A percentile compares a stretch with the other conserved stretches of the same genome.
Evolutionary conservation across 1,284 basidiomycete genomes (phyloP).

Genomic region (Ganoderma lucidum): DNA sequence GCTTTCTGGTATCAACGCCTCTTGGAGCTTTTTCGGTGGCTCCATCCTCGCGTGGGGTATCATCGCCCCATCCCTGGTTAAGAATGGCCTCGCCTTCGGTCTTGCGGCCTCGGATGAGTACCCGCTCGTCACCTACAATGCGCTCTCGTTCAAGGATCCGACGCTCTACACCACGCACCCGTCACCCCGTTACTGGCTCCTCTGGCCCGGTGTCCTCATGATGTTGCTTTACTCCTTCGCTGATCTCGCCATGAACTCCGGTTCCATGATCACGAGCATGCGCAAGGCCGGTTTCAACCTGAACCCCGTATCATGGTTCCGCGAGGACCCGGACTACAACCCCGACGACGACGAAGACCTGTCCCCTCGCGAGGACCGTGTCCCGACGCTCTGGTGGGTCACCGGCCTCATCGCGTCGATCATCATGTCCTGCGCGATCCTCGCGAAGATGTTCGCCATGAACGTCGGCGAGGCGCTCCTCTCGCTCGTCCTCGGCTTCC

Average conservation of each 20-base stretch:
- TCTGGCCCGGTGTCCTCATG: conserved; percentile 70
- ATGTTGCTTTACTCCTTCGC: conserved; percentile 55
- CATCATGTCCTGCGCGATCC: conserved; percentile 62
- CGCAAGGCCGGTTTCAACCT: conserved; percentile 26
- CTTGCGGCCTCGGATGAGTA: conserved; percentile 48
- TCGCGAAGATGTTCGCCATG: conserved; percentile 62
- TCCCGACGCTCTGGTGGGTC: conserved; percentile 65
- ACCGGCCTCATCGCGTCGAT: conserved; percentile 57
- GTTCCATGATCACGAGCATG: conserved; percentile 24
- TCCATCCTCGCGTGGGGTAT: conserved; percentile 70
- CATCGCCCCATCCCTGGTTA: conserved; percentile 64
- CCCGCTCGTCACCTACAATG: conserved; percentile 52
- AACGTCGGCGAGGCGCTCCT: conserved; percentile 67
- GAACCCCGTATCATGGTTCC: conserved; percentile 34
- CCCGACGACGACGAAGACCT: conserved; percentile 51
- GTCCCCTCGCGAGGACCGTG: conserved; percentile 60
- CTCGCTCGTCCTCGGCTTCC: conserved; percentile 64
- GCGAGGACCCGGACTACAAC: conserved; percentile 26
- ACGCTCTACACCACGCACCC: conserved; percentile 50
- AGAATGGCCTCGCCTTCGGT: conserved; percentile 59
- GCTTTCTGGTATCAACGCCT: conserved; percentile 71
- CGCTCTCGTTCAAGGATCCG: conserved; percentile 55
- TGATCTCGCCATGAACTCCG: conserved; percentile 35
- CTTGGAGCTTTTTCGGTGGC: conserved; percentile 70
- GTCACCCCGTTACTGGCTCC: conserved; percentile 73